A percentile compares a stretch with the other conserved stretches of the same genome.
Evolutionary conservation across 2,329 filamentous ascomycete genomes (phyloP).

Genomic region (Neonectria neomacrospora): DNA sequence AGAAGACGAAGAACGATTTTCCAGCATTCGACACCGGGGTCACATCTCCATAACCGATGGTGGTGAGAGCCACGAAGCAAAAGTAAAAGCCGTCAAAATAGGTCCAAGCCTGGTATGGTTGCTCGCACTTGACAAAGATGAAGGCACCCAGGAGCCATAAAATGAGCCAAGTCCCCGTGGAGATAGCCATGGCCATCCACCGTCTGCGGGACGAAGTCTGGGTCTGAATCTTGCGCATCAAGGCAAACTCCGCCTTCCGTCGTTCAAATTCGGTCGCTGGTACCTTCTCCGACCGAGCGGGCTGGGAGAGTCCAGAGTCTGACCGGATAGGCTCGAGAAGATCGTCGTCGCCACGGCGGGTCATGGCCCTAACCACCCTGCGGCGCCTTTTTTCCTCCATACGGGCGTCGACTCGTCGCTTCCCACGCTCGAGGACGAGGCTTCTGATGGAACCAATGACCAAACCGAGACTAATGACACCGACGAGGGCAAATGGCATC

Average conservation of each 20-base stretch:
- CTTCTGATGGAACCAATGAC: slow-evolving; percentile 83
- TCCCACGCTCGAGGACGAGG: slow-evolving; percentile 68
- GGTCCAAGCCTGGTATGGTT: slow-evolving; percentile 67
- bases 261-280: slow-evolving; percentile 63
- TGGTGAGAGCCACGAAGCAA: slow-evolving; percentile 83
- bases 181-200: slow-evolving; percentile 79
- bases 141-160: slow-evolving; percentile 85
- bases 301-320: slow-evolving; percentile 25
- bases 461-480: slow-evolving; percentile 85
- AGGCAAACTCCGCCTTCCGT: slow-evolving; percentile 75
- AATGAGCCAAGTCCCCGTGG: slow-evolving; percentile 73
- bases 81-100: slow-evolving; percentile 91
- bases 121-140: slow-evolving; percentile 71
- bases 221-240: slow-evolving; percentile 84
- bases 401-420: slow-evolving; percentile 63
- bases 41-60: slow-evolving; percentile 87
- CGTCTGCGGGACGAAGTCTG: slow-evolving; percentile 72
- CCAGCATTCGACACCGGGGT: slow-evolving; percentile 81
- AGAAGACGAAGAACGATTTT: slow-evolving; percentile 91
- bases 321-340: slow-evolving; percentile 62
- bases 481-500: slow-evolving; percentile 85
- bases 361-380: slow-evolving; percentile 57
- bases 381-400: slow-evolving; percentile 70
- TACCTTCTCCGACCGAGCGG: slow-evolving; percentile 20
- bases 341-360: slow-evolving; percentile 56